Conservation (phyloP, 768 basidiomycete species). For the Collybia sp. region DNA sequence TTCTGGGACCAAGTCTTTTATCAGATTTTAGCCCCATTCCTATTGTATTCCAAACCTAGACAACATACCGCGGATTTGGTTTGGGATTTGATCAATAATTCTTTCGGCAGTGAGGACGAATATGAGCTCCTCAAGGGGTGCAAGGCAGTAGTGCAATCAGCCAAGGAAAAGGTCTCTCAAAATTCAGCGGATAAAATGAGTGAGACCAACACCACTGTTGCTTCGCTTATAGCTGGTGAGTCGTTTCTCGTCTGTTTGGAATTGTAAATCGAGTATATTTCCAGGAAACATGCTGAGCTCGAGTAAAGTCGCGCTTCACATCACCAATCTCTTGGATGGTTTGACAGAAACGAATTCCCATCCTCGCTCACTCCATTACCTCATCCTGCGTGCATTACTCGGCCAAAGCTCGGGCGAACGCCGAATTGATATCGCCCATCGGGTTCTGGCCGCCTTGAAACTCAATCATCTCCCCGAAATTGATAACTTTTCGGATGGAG, state of each 20-base stretch:
- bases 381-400: constrained; percentile 62
- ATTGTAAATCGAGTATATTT: not conserved
- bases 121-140: constrained; percentile 57
- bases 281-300: constrained; percentile 65
- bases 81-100: constrained; percentile 57
- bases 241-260: constrained; percentile 4
- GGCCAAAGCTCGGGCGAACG: constrained; percentile 50
- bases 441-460: constrained; percentile 24
- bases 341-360: constrained; percentile 46
- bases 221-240: constrained; percentile 64
- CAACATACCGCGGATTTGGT: constrained; percentile 60
- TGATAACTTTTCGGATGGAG: constrained; percentile 39
- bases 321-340: constrained; percentile 46
- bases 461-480: constrained; percentile 32
- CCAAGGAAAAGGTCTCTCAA: constrained; percentile 24
- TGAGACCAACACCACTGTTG: constrained; percentile 48
- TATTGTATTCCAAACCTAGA: constrained; percentile 70
- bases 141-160: constrained; percentile 33
- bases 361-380: constrained; percentile 50
- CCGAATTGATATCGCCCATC: constrained; percentile 49
- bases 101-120: constrained; percentile 9
- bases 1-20: constrained; percentile 36
- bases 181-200: constrained; percentile 39
- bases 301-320: constrained; percentile 32
- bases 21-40: constrained; percentile 62